Evolutionary conservation across 148 eudicot genomes (phyloP), one percentile per base, ranked within the genome.

Genomic region (Rhododendron mucronatum): DNA sequence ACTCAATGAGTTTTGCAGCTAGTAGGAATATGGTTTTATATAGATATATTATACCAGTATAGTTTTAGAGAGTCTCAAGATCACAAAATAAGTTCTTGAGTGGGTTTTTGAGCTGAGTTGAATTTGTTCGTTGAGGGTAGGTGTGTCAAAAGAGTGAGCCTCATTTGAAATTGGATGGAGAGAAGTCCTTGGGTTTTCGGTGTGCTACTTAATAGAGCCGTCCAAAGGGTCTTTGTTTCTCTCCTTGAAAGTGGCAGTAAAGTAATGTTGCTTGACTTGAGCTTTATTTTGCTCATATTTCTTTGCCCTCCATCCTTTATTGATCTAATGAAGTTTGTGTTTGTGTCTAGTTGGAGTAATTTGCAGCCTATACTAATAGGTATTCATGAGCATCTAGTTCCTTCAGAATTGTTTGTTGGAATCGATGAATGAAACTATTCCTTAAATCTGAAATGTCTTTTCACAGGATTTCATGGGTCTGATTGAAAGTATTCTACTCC

Each of bases 1-100:
- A 71, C 14, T 92, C 92, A 86, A 33, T 91, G 88, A 95, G 92
- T 96, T 96, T 96, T 94, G 98, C 93, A 94, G 98, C 82, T 48
- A 78, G 78, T 48, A 82, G 78, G 35, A 78, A 61, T 39, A 41
- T 53, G 75, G 39, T 77, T 61, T 80, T 81, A 13, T 78, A 63
- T 57, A 82, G 55, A n/a, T 53, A 85, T 26, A 37, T 20, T 57
- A 53, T 23, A 12, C 0, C 16, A 15, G 59, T 53, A 82, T 65
- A 74, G 85, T 85, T 59, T 33, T 59, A 85, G 63, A 53, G 76
- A 87, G 88, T 71, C 39, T 71, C 76, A 30, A 30, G 21, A 37
- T 74, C 59, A 44, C 63, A 86, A 69, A n/a, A 15, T 71, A 67
- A 79, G 86, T 84, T 83, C 63, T 80, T 8, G 48, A 57, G 48